These are phyloP conservation scores for Escallonia rubra DNA, from an alignment of 129 eudicot species.

Conservation along the genomic window DNA sequence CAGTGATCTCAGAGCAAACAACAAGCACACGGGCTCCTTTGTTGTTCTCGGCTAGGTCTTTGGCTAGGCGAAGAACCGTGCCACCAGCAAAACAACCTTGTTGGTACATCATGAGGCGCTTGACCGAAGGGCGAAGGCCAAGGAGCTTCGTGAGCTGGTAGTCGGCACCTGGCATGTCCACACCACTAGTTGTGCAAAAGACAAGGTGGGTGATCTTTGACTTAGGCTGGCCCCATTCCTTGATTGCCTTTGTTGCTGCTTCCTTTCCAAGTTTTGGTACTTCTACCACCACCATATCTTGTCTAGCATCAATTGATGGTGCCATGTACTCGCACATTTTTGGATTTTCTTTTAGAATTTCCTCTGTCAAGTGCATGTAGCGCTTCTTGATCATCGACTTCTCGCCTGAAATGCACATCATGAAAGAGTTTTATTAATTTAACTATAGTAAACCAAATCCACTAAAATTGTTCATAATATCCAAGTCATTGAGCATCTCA, in stretches of 20 bases:
- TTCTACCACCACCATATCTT: slow-evolving; percentile 20
- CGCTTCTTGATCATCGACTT: slow-evolving; percentile 21
- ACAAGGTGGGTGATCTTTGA: slow-evolving; percentile 22
- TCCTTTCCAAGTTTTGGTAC: slow-evolving; percentile 19
- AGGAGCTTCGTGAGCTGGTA: slow-evolving; percentile 30
- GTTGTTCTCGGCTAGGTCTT: slow-evolving; percentile 22
- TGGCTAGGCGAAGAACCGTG: slow-evolving; percentile 22
- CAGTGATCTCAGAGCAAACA: slow-evolving; percentile 22
- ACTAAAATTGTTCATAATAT: too few species aligned
- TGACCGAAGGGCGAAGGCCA: slow-evolving; percentile 20
- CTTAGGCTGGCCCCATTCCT: slow-evolving; percentile 23
- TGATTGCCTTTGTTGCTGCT: slow-evolving; percentile 17
- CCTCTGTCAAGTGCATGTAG: slow-evolving; percentile 17
- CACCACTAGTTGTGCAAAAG: slow-evolving; percentile 22
- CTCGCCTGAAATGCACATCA: slow-evolving; percentile 9
- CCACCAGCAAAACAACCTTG: slow-evolving; percentile 25
- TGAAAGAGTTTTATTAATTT: too few species aligned
- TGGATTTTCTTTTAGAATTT: slow-evolving; percentile 16
- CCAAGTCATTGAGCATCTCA: too few species aligned
- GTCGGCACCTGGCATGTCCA: slow-evolving; percentile 27
- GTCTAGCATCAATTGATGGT: slow-evolving; percentile 18
- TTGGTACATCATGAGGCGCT: slow-evolving; percentile 27
- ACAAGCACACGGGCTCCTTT: slow-evolving; percentile 21
- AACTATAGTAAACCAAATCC: too few species aligned
- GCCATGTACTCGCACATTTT: slow-evolving; percentile 18